phyloP scores from a whole-genome alignment of 2,329 filamentous ascomycete species.

The Exophiala alcalophila region DNA sequence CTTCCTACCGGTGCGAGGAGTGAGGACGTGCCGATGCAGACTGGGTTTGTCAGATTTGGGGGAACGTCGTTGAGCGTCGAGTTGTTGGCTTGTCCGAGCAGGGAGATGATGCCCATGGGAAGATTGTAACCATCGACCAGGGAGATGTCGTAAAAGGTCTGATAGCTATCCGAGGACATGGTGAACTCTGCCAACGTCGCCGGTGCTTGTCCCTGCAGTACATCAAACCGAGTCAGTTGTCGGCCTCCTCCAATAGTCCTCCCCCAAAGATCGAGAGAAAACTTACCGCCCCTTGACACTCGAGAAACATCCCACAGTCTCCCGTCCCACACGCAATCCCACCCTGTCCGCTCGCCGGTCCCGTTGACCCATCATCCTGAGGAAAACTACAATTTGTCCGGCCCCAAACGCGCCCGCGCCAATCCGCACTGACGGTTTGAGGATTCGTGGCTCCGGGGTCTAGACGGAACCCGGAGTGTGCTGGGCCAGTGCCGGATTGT shows the following conservation, averaged over 20 bases:
- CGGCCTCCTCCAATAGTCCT: neutral
- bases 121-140: constrained; percentile 83
- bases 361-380: constrained; percentile 47
- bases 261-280: too few relatives aligned
- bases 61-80: constrained; percentile 61
- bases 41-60: constrained; percentile 71
- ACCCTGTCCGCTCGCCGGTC: constrained; percentile 46
- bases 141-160: constrained; percentile 81
- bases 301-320: constrained; percentile 68
- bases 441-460: constrained; percentile 59
- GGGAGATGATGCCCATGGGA: constrained; percentile 40
- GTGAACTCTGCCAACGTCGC: constrained; percentile 80
- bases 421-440: constrained; percentile 64
- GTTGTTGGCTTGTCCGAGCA: constrained; percentile 53
- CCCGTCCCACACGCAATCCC: constrained; percentile 66
- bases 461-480: constrained; percentile 67
- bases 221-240: neutral
- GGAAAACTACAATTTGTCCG: constrained; percentile 80
- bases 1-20: constrained; percentile 49
- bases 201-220: constrained; percentile 64
- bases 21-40: constrained; percentile 70
- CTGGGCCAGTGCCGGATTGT: constrained; percentile 67
- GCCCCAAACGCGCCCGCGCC: constrained; percentile 80
- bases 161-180: constrained; percentile 54
- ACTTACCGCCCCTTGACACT: constrained; percentile 67